Evolutionary conservation across 2,329 filamentous ascomycete genomes (phyloP).

Genomic region (Xylaria sp.): DNA sequence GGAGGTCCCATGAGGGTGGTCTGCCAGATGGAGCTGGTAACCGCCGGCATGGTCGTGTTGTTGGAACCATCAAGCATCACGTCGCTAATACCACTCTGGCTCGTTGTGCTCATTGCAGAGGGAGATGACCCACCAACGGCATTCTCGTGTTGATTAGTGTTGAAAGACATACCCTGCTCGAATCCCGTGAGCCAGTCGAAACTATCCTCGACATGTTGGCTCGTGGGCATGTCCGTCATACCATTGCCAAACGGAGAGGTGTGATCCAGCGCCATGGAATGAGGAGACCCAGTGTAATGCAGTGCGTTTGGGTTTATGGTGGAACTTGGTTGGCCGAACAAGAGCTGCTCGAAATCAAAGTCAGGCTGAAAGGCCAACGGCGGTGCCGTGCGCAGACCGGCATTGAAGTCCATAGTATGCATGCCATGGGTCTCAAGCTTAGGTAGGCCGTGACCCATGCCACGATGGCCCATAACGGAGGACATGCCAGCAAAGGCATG

Average conservation of each 20-base stretch:
- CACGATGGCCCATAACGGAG: slow-evolving; percentile 72
- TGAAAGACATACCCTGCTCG: slow-evolving; percentile 79
- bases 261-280: slow-evolving; percentile 71
- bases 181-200: slow-evolving; percentile 88
- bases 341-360: slow-evolving; percentile 75
- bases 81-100: slow-evolving; percentile 91
- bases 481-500: slow-evolving; percentile 81
- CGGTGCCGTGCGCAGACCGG: slow-evolving; percentile 82
- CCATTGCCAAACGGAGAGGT: slow-evolving; percentile 69
- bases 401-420: slow-evolving; percentile 70
- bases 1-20: slow-evolving; percentile 75
- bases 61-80: slow-evolving; percentile 87
- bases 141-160: slow-evolving; percentile 73
- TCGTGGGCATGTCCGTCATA: slow-evolving; percentile 68
- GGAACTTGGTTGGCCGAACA: slow-evolving; percentile 74
- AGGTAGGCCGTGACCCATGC: slow-evolving; percentile 74
- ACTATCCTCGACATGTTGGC: slow-evolving; percentile 75
- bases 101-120: slow-evolving; percentile 94
- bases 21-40: slow-evolving; percentile 74
- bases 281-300: slow-evolving; percentile 84
- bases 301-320: slow-evolving; percentile 79
- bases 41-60: slow-evolving; percentile 65
- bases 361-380: slow-evolving; percentile 70
- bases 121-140: slow-evolving; percentile 94
- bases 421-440: slow-evolving; percentile 85